Conservation (phyloP, 768 basidiomycete genomes). For the Boletus sp. region DNA sequence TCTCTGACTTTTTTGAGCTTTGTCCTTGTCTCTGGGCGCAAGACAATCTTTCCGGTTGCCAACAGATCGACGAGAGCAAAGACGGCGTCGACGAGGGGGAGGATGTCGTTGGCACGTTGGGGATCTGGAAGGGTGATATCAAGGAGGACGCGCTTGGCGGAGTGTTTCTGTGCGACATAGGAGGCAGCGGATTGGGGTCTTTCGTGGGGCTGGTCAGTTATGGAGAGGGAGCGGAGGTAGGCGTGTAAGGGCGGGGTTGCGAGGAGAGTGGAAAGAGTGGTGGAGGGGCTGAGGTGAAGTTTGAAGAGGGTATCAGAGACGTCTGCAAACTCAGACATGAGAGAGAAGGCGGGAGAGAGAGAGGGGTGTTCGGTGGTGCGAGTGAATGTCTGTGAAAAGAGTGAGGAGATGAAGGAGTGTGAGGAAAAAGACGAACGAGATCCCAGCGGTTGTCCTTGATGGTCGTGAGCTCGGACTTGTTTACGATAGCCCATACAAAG, state of each 20-base stretch:
- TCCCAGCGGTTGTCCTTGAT: conserved; percentile 82
- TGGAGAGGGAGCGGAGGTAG: conserved; percentile 84
- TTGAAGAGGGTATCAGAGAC: conserved; percentile 78
- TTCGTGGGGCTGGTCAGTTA: conserved; percentile 81
- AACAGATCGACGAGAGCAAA: conserved; percentile 76
- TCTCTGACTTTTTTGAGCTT: conserved; percentile 77
- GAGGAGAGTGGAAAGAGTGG: conserved; percentile 54
- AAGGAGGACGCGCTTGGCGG: conserved; percentile 74
- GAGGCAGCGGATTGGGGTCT: conserved; percentile 56
- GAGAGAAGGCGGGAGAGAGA: conserved; percentile 58
- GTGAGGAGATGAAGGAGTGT: not conserved
- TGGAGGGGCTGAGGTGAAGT: conserved; percentile 33
- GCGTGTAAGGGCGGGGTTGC: conserved; percentile 60
- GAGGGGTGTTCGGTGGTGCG: conserved; percentile 64
- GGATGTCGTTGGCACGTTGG: conserved; percentile 44
- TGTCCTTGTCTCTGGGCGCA: conserved; percentile 77
- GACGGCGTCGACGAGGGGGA: conserved; percentile 58
- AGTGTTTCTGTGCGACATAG: conserved; percentile 37
- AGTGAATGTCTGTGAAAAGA: conserved; percentile 66
- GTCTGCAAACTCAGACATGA: conserved; percentile 90
- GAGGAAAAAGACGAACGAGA: conserved; percentile 52
- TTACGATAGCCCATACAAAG: conserved; percentile 82
- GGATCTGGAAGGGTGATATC: conserved; percentile 54
- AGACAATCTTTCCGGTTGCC: conserved; percentile 40
- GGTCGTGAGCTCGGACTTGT: conserved; percentile 70